phyloP scores from a whole-genome alignment of 2,329 filamentous ascomycete species.

The Aspergillus sp. region DNA sequence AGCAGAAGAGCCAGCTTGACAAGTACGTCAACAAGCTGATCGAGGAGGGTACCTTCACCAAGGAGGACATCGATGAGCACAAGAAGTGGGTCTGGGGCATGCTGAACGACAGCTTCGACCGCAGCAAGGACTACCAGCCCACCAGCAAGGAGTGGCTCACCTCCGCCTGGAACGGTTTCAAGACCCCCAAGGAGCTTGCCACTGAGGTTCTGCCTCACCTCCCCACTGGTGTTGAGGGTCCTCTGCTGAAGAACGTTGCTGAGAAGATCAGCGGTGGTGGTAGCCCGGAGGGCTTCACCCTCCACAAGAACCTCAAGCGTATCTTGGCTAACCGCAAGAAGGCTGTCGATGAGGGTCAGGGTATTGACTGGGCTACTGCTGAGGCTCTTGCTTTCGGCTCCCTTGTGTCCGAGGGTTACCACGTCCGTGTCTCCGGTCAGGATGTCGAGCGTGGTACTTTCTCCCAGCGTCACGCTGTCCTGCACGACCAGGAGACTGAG shows the following conservation, averaged over 20 bases:
- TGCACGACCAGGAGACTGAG: constrained; percentile 97
- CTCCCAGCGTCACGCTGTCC: constrained; percentile 94
- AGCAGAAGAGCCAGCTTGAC: constrained; percentile 81
- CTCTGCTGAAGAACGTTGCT: constrained; percentile 78
- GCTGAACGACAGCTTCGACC: constrained; percentile 95
- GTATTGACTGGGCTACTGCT: constrained; percentile 96
- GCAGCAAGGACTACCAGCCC: constrained; percentile 96
- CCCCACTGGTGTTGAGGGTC: constrained; percentile 74
- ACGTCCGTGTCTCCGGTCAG: constrained; percentile 96
- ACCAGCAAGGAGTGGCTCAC: constrained; percentile 98
- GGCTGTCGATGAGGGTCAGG: constrained; percentile 85
- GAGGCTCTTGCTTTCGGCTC: constrained; percentile 94
- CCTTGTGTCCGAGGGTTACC: constrained; percentile 88
- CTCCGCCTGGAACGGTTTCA: constrained; percentile 99
- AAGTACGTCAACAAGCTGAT: constrained; percentile 91
- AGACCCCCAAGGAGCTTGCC: constrained; percentile 95
- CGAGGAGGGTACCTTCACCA: constrained; percentile 90
- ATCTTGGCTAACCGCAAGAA: constrained; percentile 88
- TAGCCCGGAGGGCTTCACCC: constrained; percentile 79
- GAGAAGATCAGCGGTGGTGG: constrained; percentile 72
- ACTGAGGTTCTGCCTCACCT: constrained; percentile 91
- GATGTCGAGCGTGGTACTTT: constrained; percentile 99
- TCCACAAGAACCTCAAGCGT: constrained; percentile 96
- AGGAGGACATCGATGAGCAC: constrained; percentile 97
- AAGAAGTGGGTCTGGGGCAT: constrained; percentile 99